Conservation (phyloP, 164 flowering plant species). For the Platanus orientalis region DNA sequence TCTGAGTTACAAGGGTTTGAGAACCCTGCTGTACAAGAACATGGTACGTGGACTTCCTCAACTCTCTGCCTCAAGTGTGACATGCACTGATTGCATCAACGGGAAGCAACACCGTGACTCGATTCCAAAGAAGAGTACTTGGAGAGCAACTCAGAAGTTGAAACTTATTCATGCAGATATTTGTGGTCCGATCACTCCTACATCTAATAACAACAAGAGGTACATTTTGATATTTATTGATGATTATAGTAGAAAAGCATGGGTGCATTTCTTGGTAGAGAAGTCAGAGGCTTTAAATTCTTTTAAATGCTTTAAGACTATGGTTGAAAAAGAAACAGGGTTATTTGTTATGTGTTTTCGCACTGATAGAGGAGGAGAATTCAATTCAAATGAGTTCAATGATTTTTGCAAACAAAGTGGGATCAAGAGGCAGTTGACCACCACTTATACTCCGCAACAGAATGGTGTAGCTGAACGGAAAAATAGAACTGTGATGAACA, state of each 20-base stretch:
- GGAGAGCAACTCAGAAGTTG: slow-evolving; percentile 4
- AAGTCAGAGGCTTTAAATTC: slow-evolving; percentile 4
- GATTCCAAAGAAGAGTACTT: slow-evolving; percentile 5
- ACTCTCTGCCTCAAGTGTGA: background rate
- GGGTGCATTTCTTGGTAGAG: slow-evolving; percentile 6
- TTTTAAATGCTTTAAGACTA: slow-evolving; percentile 4
- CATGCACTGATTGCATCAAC: background rate
- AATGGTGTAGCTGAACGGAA: too few species aligned
- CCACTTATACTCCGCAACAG: slow-evolving; percentile 12
- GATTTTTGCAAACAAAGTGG: slow-evolving; percentile 9
- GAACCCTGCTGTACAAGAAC: slow-evolving; percentile 4
- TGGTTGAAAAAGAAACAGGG: slow-evolving; percentile 6
- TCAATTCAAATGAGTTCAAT: slow-evolving; percentile 11
- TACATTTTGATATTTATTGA: slow-evolving; percentile 11
- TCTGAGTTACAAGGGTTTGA: slow-evolving; percentile 4
- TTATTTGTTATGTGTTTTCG: slow-evolving; percentile 6
- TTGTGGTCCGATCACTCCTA: slow-evolving; percentile 9
- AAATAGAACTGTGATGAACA: slow-evolving; percentile 3
- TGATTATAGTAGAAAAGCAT: slow-evolving; percentile 9
- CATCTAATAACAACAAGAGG: slow-evolving; percentile 12
- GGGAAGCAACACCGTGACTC: slow-evolving; percentile 3
- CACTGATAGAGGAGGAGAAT: slow-evolving; percentile 15
- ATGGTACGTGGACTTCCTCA: slow-evolving; percentile 10
- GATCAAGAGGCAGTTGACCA: slow-evolving; percentile 5
- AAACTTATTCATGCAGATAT: slow-evolving; percentile 7